Evolutionary conservation across 2,329 filamentous ascomycete genomes (phyloP).

Genomic region (Alternaria infectoria): DNA sequence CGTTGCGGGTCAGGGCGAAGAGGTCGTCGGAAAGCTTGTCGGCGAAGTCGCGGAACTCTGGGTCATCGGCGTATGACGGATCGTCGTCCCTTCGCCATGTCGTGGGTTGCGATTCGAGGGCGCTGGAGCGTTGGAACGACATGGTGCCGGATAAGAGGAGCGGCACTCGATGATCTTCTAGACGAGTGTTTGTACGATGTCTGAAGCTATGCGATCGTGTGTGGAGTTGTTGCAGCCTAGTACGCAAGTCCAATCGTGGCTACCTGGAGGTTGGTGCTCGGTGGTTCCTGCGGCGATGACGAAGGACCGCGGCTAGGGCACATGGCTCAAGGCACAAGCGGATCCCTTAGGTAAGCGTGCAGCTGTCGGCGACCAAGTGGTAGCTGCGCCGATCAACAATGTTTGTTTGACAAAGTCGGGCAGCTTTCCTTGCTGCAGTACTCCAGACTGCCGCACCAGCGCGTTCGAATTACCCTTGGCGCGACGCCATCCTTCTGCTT

Average conservation of each 20-base stretch:
- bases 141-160: conserved; percentile 56
- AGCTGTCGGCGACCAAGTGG: conserved; percentile 20
- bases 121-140: conserved; percentile 90
- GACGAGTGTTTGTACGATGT: background rate
- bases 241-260: conserved; percentile 18
- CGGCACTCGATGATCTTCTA: background rate
- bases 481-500: conserved; percentile 8
- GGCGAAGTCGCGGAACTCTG: conserved; percentile 85
- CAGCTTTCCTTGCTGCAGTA: conserved; percentile 9
- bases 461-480: conserved; percentile 11
- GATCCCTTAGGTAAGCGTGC: conserved; percentile 20
- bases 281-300: conserved; percentile 36
- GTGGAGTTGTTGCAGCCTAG: conserved; percentile 9
- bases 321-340: conserved; percentile 26
- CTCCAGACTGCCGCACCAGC: conserved; percentile 10
- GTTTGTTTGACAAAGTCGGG: conserved; percentile 36
- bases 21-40: conserved; percentile 85
- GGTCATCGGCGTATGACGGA: conserved; percentile 84
- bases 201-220: conserved; percentile 9
- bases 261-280: conserved; percentile 34
- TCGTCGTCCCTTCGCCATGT: conserved; percentile 72
- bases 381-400: conserved; percentile 21
- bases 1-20: conserved; percentile 87
- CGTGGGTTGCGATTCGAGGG: conserved; percentile 79
- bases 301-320: conserved; percentile 23